Evolutionary conservation across 192 early-diverging fungal species (phyloP), one percentile per base, ranked within the genome.

Genomic region (Glomus cerebriforme): DNA sequence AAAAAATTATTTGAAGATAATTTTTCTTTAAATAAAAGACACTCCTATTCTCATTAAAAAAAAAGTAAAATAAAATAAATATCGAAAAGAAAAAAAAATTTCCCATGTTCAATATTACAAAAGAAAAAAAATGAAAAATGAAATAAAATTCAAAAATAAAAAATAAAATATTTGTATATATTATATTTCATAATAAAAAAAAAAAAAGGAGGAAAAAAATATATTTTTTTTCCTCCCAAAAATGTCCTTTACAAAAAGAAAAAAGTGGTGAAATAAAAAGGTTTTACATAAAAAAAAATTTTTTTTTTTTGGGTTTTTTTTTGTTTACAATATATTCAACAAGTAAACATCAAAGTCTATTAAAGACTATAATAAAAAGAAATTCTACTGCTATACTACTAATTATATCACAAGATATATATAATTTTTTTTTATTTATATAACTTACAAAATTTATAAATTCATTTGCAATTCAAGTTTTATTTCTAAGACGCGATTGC

Each of bases 241-340:
- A 64, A 64, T 64, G 62, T 64, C 62, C 62, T 64, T 64, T 64
- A 64, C 62, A 64, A 64, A 64, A 64, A 29, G 31, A 27, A 26
- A 15, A 29, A 65, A 29, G 27, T 29, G 27, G 27, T 2, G 27
- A 60, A 60, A 60, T 26, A 60, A 26, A 60, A 60, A 59, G 59
- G 31, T 27, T 65, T 65, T 65, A 65, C 31, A 65, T 15, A 65
- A 65, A 65, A 65, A 64, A 64, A 64, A 65, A 65, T 43, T 43
- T 43, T 43, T 8, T 43, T 43, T 43, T 43, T 39, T 43, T 12
- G 39, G n/a, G n/a, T n/a, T n/a, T n/a, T 43, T 43, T 10, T 43
- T 43, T 43, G 39, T 43, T 43, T 31, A 66, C 17, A 66, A 66
- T 32, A 66, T 32, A 37, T 32, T 32, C 26, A 66, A 32, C 12